Base-by-base conservation (phyloP, 768 basidiomycete genomes). In the Nevesoporus exiguus region DNA sequence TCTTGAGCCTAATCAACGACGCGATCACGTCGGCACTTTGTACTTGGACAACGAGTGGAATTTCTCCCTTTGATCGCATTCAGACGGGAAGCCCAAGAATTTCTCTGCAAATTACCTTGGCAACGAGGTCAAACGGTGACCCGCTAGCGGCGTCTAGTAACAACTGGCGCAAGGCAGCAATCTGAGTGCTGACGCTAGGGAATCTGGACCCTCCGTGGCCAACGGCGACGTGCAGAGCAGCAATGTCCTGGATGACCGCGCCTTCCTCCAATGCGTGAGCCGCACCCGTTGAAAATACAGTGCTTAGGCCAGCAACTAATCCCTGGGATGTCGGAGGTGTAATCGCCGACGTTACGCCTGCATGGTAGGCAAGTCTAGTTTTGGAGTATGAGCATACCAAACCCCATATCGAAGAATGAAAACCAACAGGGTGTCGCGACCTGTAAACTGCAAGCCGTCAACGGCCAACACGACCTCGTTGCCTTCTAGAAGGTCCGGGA, bases 21-120 rank as follows among this genome's bases (percentile, higher is more conserved):
- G 88, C 90, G 57, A 95, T 94, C 48, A 88, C 75, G 67, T 95
- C 93, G 5, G 90, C 92, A 61, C 77, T 91, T 58, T 86, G 75
- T 2, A 81, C 84, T 50, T 86, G 81, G 8, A 93, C 74, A 11
- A 96, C 86, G 6, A 97, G 73, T 3, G 90, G 86, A 21, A 93
- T 76, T 33, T 76, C 63, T 6, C 90, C 89, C 84, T 88, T 57
- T 37, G 11, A 44, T 40, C 13, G 31, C 5, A 24, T 36, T 50
- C 30, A 57, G 47, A 41, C 30, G 10, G 22, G 31, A 47, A 24
- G 27, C 52, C 24, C 34, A 47, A 31, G 14, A 22, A 21, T 11
- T 25, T 34, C 6, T 49, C 47, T 7, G n/a, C 36, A 30, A 3
- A 15, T 53, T 56, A 82, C 85, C 67, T 78, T 61, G 24, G 71